Percentiles rank a stretch among this genome's conserved stretches.
Evolutionary conservation across 495 filamentous ascomycete species (phyloP).

Genomic region (Penicillium salamii): DNA sequence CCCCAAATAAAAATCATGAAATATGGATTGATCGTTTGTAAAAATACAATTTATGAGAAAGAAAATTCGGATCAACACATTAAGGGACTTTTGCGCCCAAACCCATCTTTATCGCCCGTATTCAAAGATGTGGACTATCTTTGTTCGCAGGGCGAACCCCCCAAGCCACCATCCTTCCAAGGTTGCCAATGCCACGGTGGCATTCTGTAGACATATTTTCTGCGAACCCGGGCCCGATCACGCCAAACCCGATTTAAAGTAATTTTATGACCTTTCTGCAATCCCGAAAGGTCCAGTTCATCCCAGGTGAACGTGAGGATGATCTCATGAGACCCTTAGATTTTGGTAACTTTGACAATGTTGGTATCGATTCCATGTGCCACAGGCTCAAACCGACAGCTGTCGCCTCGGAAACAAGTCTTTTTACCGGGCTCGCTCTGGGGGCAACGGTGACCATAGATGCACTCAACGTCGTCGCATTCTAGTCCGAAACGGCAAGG

Average conservation of each 20-base stretch:
- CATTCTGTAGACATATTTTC: background rate
- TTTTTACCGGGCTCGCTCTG: constrained; percentile 47
- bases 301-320: constrained; percentile 1
- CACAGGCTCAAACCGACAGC: constrained; percentile 48
- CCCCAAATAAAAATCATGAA: background rate
- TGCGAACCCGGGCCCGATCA: constrained; percentile 9
- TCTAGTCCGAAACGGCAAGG: constrained; percentile 72
- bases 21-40: constrained; percentile 3
- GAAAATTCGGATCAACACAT: background rate
- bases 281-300: background rate
- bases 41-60: constrained; percentile 5
- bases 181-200: constrained; percentile 7
- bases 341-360: constrained; percentile 51
- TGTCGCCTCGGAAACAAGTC: constrained; percentile 50
- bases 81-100: background rate
- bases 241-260: constrained; percentile 5
- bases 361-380: constrained; percentile 52
- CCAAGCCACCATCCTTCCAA: constrained; percentile 5
- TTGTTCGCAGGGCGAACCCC: constrained; percentile 4
- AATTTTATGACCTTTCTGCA: constrained; percentile 1
- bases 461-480: constrained; percentile 75
- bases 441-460: constrained; percentile 72
- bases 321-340: constrained; percentile 26
- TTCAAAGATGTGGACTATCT: background rate
- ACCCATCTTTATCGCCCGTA: constrained; percentile 1